Conservation (phyloP, 192 early-diverging fungal genomes). For the Coemansia reversa region DNA sequence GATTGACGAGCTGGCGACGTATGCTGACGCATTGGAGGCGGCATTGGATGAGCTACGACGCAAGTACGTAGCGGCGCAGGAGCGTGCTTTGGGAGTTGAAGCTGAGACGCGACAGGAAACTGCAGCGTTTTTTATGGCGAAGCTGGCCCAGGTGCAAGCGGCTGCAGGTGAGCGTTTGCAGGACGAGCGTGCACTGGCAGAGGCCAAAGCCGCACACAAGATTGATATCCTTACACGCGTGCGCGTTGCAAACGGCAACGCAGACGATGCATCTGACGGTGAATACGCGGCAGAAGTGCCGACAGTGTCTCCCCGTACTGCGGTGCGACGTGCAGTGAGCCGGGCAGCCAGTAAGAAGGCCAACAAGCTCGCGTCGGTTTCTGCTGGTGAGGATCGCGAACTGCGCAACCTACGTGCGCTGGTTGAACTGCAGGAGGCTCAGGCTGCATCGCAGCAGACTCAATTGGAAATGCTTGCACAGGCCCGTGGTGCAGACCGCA, state of each 20-base stretch:
- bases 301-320: conserved; percentile 44
- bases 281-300: conserved; percentile 36
- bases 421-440: conserved; percentile 23
- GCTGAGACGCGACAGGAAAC: conserved; percentile 58
- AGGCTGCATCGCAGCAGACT: conserved; percentile 25
- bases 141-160: conserved; percentile 53
- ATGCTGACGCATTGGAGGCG: conserved; percentile 29
- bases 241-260: conserved; percentile 7
- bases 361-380: conserved; percentile 47
- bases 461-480: conserved; percentile 37
- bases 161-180: conserved; percentile 41
- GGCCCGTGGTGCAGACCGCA: conserved; percentile 30
- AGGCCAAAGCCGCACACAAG: conserved; percentile 45
- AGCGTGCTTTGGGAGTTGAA: conserved; percentile 56
- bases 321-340: conserved; percentile 40
- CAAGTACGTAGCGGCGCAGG: conserved; percentile 54
- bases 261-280: conserved; percentile 11
- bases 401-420: conserved; percentile 11
- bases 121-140: conserved; percentile 43
- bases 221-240: conserved; percentile 53
- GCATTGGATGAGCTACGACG: conserved; percentile 17
- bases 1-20: conserved; percentile 42
- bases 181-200: conserved; percentile 37
- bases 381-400: conserved; percentile 42
- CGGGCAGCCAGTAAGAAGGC: conserved; percentile 46